Percentiles rank a stretch among this genome's conserved stretches.
These are phyloP conservation scores for Zoysia matrella DNA, from an alignment of 202 grass and related monocot species.

Conservation along the genomic window DNA sequence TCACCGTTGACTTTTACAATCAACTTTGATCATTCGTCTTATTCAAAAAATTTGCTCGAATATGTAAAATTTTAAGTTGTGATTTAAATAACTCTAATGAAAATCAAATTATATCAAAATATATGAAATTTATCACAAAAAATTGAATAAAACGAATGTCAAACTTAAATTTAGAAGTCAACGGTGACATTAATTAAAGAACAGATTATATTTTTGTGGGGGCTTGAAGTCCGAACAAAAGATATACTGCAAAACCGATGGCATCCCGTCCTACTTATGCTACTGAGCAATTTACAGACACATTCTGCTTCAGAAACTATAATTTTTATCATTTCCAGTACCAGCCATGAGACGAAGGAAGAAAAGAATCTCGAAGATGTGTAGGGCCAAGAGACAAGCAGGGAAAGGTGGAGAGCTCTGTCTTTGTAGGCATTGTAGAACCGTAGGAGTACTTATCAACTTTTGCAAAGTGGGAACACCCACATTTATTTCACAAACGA, in stretches of 20 bases:
- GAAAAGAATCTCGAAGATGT: conserved; percentile 37
- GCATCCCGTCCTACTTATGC: background rate
- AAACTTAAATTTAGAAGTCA: too few species aligned
- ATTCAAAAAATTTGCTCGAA: too few species aligned
- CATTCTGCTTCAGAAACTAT: conserved; percentile 23
- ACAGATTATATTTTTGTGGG: too few species aligned
- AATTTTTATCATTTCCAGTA: background rate
- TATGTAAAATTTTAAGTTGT: too few species aligned
- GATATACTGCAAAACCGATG: background rate
- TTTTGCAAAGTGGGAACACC: conserved; percentile 47
- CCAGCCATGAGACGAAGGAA: background rate
- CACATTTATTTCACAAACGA: conserved; percentile 46
- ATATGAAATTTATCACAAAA: too few species aligned
- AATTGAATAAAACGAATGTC: too few species aligned
- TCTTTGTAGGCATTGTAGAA: conserved; percentile 42
- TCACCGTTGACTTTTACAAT: too few species aligned
- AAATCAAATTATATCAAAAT: too few species aligned
- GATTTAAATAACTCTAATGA: too few species aligned
- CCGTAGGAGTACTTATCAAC: conserved; percentile 38
- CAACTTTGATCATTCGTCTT: too few species aligned
- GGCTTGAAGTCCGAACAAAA: background rate
- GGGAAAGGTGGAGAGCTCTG: conserved; percentile 24
- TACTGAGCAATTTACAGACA: background rate
- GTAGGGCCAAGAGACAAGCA: background rate
- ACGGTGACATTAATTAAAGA: too few species aligned